Conservation (phyloP, 1,284 basidiomycete genomes). For the Veloboletus limbatus region DNA sequence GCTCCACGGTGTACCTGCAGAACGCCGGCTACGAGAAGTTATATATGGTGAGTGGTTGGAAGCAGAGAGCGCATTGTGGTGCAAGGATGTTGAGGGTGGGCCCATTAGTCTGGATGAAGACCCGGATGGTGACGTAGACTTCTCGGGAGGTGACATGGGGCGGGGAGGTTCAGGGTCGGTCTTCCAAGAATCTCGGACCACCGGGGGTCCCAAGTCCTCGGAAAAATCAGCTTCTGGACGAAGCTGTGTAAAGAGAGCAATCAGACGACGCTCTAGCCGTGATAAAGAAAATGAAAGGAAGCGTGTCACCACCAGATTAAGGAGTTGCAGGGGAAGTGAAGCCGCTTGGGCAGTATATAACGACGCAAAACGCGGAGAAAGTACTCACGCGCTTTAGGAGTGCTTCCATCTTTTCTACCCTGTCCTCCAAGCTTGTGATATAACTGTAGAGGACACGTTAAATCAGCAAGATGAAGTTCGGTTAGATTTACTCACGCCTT, state of each 20-base stretch:
- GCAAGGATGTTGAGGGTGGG: slow-evolving; percentile 14
- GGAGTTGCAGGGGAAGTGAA: not conserved
- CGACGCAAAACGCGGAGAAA: slow-evolving; percentile 1
- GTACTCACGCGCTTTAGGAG: slow-evolving; percentile 62
- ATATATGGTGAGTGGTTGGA: slow-evolving; percentile 5
- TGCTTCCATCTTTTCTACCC: slow-evolving; percentile 67
- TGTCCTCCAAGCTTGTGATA: slow-evolving; percentile 74
- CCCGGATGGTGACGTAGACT: slow-evolving; percentile 21
- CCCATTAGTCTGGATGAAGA: slow-evolving; percentile 15
- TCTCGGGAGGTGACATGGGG: slow-evolving; percentile 20
- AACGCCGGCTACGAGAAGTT: slow-evolving; percentile 8
- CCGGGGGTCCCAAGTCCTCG: slow-evolving; percentile 63
- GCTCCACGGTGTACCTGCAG: slow-evolving; percentile 21
- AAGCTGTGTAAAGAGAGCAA: slow-evolving; percentile 44
- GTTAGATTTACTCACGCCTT: slow-evolving; percentile 59
- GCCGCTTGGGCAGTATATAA: not conserved
- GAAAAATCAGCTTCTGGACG: slow-evolving; percentile 67
- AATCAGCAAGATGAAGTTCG: not conserved
- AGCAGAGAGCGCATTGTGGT: slow-evolving; percentile 7
- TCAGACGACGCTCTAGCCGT: slow-evolving; percentile 8
- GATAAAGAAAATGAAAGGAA: slow-evolving; percentile 1
- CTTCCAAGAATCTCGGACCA: slow-evolving; percentile 75
- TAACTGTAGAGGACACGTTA: slow-evolving; percentile 46
- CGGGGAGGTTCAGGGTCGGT: slow-evolving; percentile 27
- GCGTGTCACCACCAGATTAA: not conserved